Evolutionary conservation across 2,329 filamentous ascomycete species (phyloP).

Genomic region (Piedraia hortae): DNA sequence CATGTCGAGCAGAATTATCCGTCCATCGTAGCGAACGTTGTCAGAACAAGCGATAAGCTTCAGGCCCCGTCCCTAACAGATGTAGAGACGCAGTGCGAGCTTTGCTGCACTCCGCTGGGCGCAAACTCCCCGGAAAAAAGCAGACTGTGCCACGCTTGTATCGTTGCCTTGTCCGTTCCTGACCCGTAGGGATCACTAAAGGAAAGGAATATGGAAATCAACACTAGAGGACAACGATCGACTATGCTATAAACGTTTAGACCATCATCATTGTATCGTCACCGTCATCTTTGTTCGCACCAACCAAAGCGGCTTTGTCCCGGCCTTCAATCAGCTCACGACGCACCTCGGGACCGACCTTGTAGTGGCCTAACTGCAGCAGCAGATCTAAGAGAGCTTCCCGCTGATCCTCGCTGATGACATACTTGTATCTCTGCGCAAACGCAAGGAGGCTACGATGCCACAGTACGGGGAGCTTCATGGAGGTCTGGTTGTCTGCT

Average conservation of each 20-base stretch:
- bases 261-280: conserved; percentile 65
- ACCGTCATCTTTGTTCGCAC: conserved; percentile 24
- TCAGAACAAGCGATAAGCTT: conserved; percentile 69
- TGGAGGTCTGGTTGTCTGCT: conserved; percentile 22
- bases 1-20: conserved; percentile 67
- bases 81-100: conserved; percentile 23
- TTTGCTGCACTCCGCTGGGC: conserved; percentile 39
- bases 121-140: conserved; percentile 8
- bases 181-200: too few species aligned
- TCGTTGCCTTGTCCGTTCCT: too few species aligned
- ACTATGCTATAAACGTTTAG: conserved; percentile 2
- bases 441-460: conserved; percentile 84
- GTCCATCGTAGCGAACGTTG: conserved; percentile 82
- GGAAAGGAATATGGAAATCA: too few species aligned
- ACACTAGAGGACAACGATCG: too few species aligned
- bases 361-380: conserved; percentile 55
- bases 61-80: conserved; percentile 18
- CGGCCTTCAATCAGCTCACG: conserved; percentile 69
- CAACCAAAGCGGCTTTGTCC: conserved; percentile 38
- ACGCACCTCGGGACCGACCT: conserved; percentile 74
- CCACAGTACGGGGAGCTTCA: conserved; percentile 71
- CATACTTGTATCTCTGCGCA: conserved; percentile 79
- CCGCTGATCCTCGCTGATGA: conserved; percentile 83
- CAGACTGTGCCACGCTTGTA: conserved; percentile 46
- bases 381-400: conserved; percentile 75